phyloP scores from a whole-genome alignment of 768 basidiomycete species.

The Podaxis sp. region DNA sequence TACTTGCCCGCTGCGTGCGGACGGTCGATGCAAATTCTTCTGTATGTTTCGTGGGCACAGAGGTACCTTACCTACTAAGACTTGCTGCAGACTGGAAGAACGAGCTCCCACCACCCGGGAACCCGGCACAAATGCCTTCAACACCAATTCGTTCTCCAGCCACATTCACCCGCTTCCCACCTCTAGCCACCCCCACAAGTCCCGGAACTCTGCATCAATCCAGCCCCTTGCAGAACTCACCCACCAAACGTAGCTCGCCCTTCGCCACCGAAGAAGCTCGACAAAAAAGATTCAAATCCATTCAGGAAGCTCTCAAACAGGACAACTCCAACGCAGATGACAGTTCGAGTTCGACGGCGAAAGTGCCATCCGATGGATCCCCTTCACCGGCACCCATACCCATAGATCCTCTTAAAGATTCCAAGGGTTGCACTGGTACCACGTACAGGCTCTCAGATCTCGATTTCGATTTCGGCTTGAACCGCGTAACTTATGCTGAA shows the following conservation, averaged over 20 bases:
- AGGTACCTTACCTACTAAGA: not conserved
- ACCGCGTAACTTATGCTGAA: not conserved
- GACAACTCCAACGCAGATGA: too few relatives aligned
- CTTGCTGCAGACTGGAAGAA: slow-evolving; percentile 7
- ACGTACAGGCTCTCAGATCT: slow-evolving; percentile 4
- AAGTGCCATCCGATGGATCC: not conserved
- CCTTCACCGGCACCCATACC: not conserved
- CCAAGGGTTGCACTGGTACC: not conserved
- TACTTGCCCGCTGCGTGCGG: slow-evolving; percentile 29
- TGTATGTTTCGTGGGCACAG: slow-evolving; percentile 25
- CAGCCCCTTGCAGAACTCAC: not conserved
- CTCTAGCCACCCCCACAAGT: not conserved
- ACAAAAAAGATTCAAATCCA: slow-evolving; percentile 8
- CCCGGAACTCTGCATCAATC: not conserved
- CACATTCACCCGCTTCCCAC: not conserved
- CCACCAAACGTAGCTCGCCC: slow-evolving; percentile 4
- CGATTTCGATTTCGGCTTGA: not conserved
- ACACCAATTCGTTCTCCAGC: not conserved
- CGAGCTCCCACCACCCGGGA: slow-evolving; percentile 1
- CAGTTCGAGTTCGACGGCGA: too few relatives aligned
- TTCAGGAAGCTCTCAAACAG: not conserved
- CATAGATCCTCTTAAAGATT: not conserved
- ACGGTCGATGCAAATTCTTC: slow-evolving; percentile 35
- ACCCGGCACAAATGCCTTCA: not conserved
- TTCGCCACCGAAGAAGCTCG: not conserved